Evolutionary conservation across 2,329 filamentous ascomycete genomes (phyloP).

Genomic region (Fusarium sambucinum): DNA sequence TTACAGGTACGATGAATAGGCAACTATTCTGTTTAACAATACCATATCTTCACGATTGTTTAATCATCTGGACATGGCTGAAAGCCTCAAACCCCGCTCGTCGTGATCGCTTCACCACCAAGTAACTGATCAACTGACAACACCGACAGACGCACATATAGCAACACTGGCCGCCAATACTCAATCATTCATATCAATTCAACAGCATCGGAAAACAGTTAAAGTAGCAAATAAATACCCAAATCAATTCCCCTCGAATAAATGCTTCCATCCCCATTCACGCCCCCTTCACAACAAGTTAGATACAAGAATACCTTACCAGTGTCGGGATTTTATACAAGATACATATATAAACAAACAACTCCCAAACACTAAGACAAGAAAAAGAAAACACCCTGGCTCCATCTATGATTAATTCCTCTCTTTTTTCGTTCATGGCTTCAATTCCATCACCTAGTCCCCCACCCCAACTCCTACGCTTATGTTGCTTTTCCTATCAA

Average conservation of each 20-base stretch:
- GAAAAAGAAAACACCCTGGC: slow-evolving; percentile 40
- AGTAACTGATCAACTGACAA: not conserved
- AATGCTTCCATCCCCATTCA: slow-evolving; percentile 12
- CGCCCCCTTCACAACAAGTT: slow-evolving; percentile 20
- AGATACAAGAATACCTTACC: slow-evolving; percentile 25
- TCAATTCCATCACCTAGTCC: slow-evolving; percentile 17
- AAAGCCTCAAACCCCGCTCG: not conserved
- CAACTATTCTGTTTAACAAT: not conserved
- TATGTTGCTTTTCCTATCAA: slow-evolving; percentile 29
- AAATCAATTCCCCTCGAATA: slow-evolving; percentile 21
- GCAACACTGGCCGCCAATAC: not conserved
- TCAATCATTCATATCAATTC: not conserved
- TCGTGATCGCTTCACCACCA: not conserved
- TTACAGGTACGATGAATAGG: not conserved
- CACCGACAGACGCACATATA: not conserved
- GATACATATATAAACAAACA: slow-evolving; percentile 17
- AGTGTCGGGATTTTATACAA: slow-evolving; percentile 41
- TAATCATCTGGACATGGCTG: not conserved
- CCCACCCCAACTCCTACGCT: slow-evolving; percentile 15
- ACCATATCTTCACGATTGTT: not conserved
- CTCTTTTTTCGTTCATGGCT: slow-evolving; percentile 9
- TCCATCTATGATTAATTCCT: slow-evolving; percentile 33
- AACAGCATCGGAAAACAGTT: rapidly evolving
- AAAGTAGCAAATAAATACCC: slow-evolving; percentile 12
- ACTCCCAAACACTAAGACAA: not conserved